Evolutionary conservation across 2,329 filamentous ascomycete genomes (phyloP), one percentile per base, ranked within the genome.

Genomic region (Alternaria sp.): DNA sequence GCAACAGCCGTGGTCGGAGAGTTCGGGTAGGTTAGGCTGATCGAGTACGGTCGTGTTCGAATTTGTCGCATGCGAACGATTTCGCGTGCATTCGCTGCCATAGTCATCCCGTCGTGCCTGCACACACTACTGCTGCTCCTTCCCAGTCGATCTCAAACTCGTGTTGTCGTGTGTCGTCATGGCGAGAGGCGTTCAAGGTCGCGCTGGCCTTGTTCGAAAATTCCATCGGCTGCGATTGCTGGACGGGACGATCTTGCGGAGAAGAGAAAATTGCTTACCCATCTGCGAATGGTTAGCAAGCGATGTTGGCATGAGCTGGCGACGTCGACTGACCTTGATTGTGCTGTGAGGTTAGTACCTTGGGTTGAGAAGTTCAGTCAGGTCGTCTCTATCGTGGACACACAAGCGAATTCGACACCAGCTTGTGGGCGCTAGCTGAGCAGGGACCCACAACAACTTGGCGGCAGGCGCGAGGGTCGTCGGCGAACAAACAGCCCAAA

Each of bases 261-360:
- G 67, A 64, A 59, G 65, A 63, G 10, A 60, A 60, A 62, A 64
- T 58, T 77, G 85, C 87, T 87, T 85, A 89, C 87, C 86, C 87
- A 89, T 89, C 86, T 89, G 75, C 66, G 72, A 58, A 73, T 61
- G 77, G 78, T 79, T 67, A 77, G 73, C 60, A 68, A 53, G 58
- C 22, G 25, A 40, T 32, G 55, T 40, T 34, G 18, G 20, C 36
- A n/a, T 10, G n/a, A 48, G 11, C 14, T 20, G 70, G 34, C 50
- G 40, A 56, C 53, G 18, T 34, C 57, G 52, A 71, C 81, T 82
- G 78, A 87, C 85, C 83, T 83, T 87, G 81, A 81, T 80, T 81
- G 81, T 80, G 83, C 81, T 81, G 82, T 82, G 79, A 79, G 79
- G 79, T 76, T 79, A 74, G 74, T 73, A 73, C 73, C 69, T 69